These are phyloP conservation scores for Primulina tabacum DNA, from an alignment of 257 asterid species.

Conservation along the genomic window DNA sequence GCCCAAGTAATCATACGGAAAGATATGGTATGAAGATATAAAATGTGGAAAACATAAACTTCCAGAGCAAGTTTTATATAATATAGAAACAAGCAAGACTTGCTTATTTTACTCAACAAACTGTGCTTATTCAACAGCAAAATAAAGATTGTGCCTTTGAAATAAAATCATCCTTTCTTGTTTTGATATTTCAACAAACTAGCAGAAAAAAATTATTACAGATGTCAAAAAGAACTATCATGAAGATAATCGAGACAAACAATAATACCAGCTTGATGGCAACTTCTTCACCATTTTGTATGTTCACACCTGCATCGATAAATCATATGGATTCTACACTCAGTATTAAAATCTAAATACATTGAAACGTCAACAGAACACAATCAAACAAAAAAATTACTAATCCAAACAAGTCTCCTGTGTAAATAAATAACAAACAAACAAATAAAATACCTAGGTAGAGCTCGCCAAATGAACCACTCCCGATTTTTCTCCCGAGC, in stretches of 20 bases:
- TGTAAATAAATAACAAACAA: background rate
- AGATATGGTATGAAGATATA: background rate
- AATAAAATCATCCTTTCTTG: too few relatives aligned
- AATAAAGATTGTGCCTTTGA: background rate
- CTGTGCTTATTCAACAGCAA: constrained; percentile 6
- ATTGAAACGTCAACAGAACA: constrained; percentile 17
- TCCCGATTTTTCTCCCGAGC: constrained; percentile 81
- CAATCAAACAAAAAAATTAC: constrained; percentile 7
- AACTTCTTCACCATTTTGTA: constrained; percentile 90
- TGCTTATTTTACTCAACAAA: background rate
- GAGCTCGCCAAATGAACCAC: constrained; percentile 87
- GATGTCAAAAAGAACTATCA: background rate
- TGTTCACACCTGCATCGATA: constrained; percentile 58
- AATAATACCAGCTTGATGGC: constrained; percentile 74
- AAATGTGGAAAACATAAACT: background rate
- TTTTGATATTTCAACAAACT: too few relatives aligned
- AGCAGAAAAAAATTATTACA: background rate
- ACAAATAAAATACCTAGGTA: constrained; percentile 46
- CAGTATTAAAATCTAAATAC: background rate
- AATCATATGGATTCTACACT: constrained; percentile 14
- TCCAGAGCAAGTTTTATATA: background rate
- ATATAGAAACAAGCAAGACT: constrained; percentile 11
- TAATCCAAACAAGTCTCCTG: background rate
- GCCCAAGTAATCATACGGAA: background rate
- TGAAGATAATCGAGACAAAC: background rate